Evolutionary conservation across 2,329 filamentous ascomycete species (phyloP).

Genomic region (Alternaria arborescens): DNA sequence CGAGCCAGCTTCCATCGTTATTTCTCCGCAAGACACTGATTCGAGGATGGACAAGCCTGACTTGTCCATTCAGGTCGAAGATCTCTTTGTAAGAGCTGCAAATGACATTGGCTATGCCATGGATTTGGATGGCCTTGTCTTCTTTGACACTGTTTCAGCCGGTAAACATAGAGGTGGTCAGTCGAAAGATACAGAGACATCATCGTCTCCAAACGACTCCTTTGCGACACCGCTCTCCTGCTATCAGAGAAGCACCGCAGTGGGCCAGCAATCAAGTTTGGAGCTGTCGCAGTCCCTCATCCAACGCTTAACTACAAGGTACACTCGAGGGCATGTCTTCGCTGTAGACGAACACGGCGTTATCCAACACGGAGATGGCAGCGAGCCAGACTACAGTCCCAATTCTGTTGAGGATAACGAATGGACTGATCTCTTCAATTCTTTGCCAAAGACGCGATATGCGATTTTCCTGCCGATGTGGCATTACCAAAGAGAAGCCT

Average conservation of each 20-base stretch:
- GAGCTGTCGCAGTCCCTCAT: slow-evolving; percentile 14
- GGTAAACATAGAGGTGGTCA: neutral
- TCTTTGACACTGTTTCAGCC: slow-evolving; percentile 18
- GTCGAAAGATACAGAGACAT: neutral
- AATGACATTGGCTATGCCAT: slow-evolving; percentile 17
- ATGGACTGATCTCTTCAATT: slow-evolving; percentile 13
- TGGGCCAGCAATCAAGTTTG: neutral
- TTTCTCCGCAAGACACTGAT: neutral
- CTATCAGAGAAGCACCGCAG: slow-evolving; percentile 6
- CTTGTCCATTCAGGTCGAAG: slow-evolving; percentile 5
- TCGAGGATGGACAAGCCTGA: neutral
- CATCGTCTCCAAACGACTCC: neutral
- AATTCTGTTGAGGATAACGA: neutral
- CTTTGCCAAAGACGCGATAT: slow-evolving; percentile 15
- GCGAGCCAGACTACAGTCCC: neutral
- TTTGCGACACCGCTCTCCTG: slow-evolving; percentile 10
- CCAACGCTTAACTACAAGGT: slow-evolving; percentile 14
- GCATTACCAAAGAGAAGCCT: slow-evolving; percentile 34
- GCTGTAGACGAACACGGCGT: slow-evolving; percentile 15
- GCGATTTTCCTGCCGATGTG: slow-evolving; percentile 36
- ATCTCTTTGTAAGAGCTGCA: slow-evolving; percentile 15
- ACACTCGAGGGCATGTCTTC: slow-evolving; percentile 19
- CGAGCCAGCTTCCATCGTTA: neutral
- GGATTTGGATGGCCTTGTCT: slow-evolving; percentile 14
- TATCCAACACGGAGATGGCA: slow-evolving; percentile 2